Evolutionary conservation across 2,329 filamentous ascomycete species (phyloP).

Genomic region (Fusarium sp.): DNA sequence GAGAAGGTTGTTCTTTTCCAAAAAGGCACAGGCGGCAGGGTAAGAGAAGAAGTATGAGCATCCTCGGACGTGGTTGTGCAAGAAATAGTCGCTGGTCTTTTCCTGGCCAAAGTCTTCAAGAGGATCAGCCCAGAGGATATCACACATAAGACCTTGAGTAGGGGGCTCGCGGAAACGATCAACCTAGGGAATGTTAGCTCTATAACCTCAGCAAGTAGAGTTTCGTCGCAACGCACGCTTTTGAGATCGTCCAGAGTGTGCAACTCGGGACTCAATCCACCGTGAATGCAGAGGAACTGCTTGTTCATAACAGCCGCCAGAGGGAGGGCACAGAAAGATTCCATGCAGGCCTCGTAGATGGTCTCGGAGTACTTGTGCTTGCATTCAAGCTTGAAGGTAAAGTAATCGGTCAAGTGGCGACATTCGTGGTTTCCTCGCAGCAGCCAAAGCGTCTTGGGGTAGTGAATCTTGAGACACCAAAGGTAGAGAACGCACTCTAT

Average conservation of each 20-base stretch:
- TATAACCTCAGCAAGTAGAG: not conserved
- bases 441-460: conserved; percentile 96
- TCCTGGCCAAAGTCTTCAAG: conserved; percentile 98
- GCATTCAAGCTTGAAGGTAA: conserved; percentile 99
- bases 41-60: conserved; percentile 99
- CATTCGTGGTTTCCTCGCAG: conserved; percentile 98
- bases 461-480: conserved; percentile 99
- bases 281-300: conserved; percentile 98
- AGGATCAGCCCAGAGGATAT: conserved; percentile 98
- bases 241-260: conserved; percentile 96
- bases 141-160: conserved; percentile 98
- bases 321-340: conserved; percentile 94
- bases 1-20: conserved; percentile 98
- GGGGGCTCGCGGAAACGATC: conserved; percentile 98
- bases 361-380: conserved; percentile 99
- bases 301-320: conserved; percentile 99
- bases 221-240: conserved; percentile 67
- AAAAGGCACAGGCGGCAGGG: conserved; percentile 93
- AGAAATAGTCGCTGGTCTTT: conserved; percentile 96
- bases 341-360: conserved; percentile 97
- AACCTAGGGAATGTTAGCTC: conserved; percentile 67
- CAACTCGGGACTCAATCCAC: conserved; percentile 92
- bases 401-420: conserved; percentile 98
- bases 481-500: conserved; percentile 99
- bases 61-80: conserved; percentile 97